Evolutionary conservation across 805 yeast genomes (phyloP), one percentile per base, ranked within the genome.

Genomic region (Nadsonia fulvescens): DNA sequence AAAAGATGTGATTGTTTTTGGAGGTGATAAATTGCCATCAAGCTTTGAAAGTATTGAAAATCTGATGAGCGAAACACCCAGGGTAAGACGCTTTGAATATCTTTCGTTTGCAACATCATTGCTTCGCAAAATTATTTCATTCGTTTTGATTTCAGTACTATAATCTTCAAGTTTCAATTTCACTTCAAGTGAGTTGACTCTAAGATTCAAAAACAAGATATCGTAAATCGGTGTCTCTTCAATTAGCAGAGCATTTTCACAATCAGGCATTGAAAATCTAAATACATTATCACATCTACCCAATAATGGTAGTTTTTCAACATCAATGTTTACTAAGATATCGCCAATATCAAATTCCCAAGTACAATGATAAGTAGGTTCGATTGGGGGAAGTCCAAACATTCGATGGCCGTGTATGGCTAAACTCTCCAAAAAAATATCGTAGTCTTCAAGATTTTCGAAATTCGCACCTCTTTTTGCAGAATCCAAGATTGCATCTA

Each of bases 321-420:
- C 34, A 6, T 58, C 50, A 1, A 77, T 63, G 30, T 67, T 60
- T 8, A 78, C 47, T 1, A 38, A 30, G 4, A 82, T 50, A 4
- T 53, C 55, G 6, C 83, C 92, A 1, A 74, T 43, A 14, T 63
- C 66, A 37, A 89, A 67, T 32, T 75, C 83, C 98, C 98, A 89
- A 32, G 77, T 72, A 40, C 94, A 82, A 35, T 66, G 69, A 43
- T 78, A 89, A 0, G 95, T 79, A 1, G 86, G 81, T 43, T 79
- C 92, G 5, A 59, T 54, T 0, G 95, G 95, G 0, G 93, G 93
- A 2, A 81, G 44, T 0, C 98, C 98, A 54, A 81, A 81, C 71
- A 83, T 70, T 40, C 96, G 59, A 46, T 86, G 93, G 1, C 93
- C 91, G 46, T 78, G 91, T 13, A 79, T 57, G 2, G 60, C 42